phyloP scores from a whole-genome alignment of 2,329 filamentous ascomycete species.

The Talaromyces islandicus region DNA sequence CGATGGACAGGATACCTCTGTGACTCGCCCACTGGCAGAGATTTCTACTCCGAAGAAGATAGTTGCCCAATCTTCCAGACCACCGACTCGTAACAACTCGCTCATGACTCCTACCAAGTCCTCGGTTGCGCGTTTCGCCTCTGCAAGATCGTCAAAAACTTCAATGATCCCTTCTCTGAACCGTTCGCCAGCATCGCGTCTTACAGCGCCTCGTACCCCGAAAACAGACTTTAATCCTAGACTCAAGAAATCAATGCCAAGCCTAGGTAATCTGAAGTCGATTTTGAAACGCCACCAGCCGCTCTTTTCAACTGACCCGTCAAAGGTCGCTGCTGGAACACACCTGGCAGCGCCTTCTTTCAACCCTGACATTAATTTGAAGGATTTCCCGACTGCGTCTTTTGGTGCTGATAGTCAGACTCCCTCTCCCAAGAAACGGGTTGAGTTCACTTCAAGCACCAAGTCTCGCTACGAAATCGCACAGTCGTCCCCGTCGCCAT shows the following conservation, averaged over 20 bases:
- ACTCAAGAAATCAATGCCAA: slow-evolving; percentile 42
- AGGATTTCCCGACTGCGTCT: slow-evolving; percentile 20
- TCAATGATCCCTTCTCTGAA: slow-evolving; percentile 50
- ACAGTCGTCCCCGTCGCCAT: slow-evolving; percentile 36
- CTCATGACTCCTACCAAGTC: slow-evolving; percentile 75
- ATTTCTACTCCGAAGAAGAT: slow-evolving; percentile 17
- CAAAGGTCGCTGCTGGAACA: slow-evolving; percentile 56
- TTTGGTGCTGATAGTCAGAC: slow-evolving; percentile 48
- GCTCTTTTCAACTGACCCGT: slow-evolving; percentile 54
- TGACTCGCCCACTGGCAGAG: slow-evolving; percentile 40
- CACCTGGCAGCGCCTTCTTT: slow-evolving; percentile 40
- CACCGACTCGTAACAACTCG: slow-evolving; percentile 44
- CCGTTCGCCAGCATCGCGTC: slow-evolving; percentile 49
- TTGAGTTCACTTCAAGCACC: slow-evolving; percentile 72
- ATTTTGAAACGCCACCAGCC: slow-evolving; percentile 57
- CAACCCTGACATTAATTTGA: slow-evolving; percentile 47
- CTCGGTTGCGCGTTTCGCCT: slow-evolving; percentile 58
- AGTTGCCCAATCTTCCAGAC: slow-evolving; percentile 18
- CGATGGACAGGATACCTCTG: slow-evolving; percentile 63
- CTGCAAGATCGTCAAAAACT: slow-evolving; percentile 49
- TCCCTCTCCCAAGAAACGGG: slow-evolving; percentile 69
- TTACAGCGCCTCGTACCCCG: slow-evolving; percentile 37
- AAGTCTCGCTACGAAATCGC: slow-evolving; percentile 40
- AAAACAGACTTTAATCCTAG: slow-evolving; percentile 43
- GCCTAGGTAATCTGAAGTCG: slow-evolving; percentile 52